Evolutionary conservation across 208 protist species (phyloP), one percentile per base, ranked within the genome.

Genomic region (Leishmania mexicana): DNA sequence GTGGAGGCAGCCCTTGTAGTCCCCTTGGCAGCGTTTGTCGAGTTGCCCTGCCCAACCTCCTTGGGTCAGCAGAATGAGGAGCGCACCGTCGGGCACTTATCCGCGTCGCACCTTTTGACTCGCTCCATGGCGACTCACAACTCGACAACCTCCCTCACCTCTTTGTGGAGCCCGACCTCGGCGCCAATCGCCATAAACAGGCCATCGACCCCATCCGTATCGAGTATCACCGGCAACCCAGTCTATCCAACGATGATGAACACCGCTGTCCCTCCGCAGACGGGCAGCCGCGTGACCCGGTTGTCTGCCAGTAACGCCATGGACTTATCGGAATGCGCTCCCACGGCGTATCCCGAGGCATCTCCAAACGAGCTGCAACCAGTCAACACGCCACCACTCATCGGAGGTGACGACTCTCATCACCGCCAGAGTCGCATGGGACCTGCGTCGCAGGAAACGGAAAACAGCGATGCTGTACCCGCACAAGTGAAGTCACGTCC

Each of bases 241-340:
- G 62, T n/a, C 2, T 72, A 40, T 77, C 75, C 81, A 3, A 81
- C 76, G 53, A 21, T 81, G 62, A 81, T 71, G 40, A 62, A 78
- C 62, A 38, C 81, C 40, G 51, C 76, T 38, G 40, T 78, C 1
- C 78, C 81, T 1, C 76, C 81, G 11, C 76, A 17, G 40, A 58
- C 62, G 45, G 81, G 57, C 28, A 73, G 68, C 76, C 72, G 40
- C 70, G 31, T 84, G 38, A 42, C 45, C 19, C 80, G 74, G 65
- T 72, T 62, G 31, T 38, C 81, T 11, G 53, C 76, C 11, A 70
- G 45, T 62, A 84, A 70, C 70, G 11, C 62, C 28, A 71, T 24
- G 57, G 81, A 84, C 68, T 62, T 76, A 5, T 58, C 19, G 2
- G 19, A 8, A 19, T n/a, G 73, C 31, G 11, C 73, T 35, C 17